These are phyloP conservation scores for Lachancea quebecensis DNA, from an alignment of 805 yeast genomes.

Conservation along the genomic window DNA sequence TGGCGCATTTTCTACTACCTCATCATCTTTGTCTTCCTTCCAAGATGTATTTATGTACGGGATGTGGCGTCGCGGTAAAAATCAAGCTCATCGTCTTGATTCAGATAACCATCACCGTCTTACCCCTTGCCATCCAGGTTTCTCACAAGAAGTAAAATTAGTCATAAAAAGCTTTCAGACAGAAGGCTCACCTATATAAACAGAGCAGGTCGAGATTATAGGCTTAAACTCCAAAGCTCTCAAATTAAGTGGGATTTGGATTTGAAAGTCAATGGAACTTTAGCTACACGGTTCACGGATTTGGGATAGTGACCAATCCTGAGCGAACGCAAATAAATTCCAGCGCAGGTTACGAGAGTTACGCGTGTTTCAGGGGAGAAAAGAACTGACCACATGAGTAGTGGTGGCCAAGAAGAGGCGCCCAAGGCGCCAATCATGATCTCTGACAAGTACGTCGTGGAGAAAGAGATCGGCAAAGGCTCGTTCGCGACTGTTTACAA, in stretches of 20 bases:
- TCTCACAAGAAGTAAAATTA: background rate
- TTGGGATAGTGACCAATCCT: background rate
- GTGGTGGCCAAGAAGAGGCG: constrained; percentile 4
- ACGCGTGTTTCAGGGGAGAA: background rate
- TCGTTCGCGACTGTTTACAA: constrained; percentile 94
- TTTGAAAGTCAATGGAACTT: background rate
- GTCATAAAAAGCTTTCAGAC: background rate
- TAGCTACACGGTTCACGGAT: background rate
- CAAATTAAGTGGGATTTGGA: too few relatives aligned
- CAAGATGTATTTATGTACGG: background rate
- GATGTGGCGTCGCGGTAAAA: constrained; percentile 1
- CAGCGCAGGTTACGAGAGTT: background rate
- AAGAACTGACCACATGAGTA: constrained; percentile 12
- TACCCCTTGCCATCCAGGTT: constrained; percentile 1
- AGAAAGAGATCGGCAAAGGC: constrained; percentile 81
- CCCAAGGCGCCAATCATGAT: constrained; percentile 11
- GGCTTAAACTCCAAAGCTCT: background rate
- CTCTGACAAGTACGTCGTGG: constrained; percentile 25
- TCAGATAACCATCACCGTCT: background rate
- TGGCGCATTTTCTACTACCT: too few relatives aligned
- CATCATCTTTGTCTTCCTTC: too few relatives aligned
- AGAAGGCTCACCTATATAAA: background rate
- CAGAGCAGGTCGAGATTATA: background rate
- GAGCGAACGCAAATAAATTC: too few relatives aligned
- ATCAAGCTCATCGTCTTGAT: constrained; percentile 4